Percentiles rank a stretch among this genome's conserved stretches.
Conservation (phyloP, 2,329 filamentous ascomycete species). For the Penicillium janthinellum region DNA sequence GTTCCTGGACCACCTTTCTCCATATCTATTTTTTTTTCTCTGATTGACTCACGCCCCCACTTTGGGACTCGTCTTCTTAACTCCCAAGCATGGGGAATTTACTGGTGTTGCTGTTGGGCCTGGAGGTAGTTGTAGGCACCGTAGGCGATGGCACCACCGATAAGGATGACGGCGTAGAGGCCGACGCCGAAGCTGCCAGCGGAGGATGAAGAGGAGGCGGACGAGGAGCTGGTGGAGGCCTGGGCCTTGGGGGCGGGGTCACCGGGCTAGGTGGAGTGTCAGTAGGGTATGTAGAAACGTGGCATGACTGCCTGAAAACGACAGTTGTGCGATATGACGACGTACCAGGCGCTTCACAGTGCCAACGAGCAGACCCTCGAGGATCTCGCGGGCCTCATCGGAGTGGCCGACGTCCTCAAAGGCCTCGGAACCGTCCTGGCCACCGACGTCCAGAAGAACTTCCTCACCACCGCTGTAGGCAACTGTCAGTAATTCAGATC, state of each 20-base stretch:
- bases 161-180: conserved; percentile 76
- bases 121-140: conserved; percentile 84
- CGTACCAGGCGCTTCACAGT: conserved; percentile 76
- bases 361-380: conserved; percentile 74
- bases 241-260: conserved; percentile 73
- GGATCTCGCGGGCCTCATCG: conserved; percentile 94
- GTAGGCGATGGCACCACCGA: conserved; percentile 77
- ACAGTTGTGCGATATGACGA: background rate
- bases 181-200: conserved; percentile 66
- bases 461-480: conserved; percentile 86
- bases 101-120: conserved; percentile 35
- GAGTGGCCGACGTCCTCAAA: conserved; percentile 99
- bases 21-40: background rate
- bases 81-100: conserved; percentile 8
- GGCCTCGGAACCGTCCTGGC: conserved; percentile 94
- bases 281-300: background rate
- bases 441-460: conserved; percentile 92
- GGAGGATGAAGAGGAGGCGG: conserved; percentile 36
- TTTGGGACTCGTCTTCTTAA: background rate
- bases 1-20: background rate
- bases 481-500: conserved; percentile 11
- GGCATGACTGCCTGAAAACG: background rate
- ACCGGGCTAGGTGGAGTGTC: conserved; percentile 55
- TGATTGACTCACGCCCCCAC: background rate
- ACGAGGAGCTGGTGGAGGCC: conserved; percentile 51